These are phyloP conservation scores for Populus tomentosa DNA, from an alignment of 441 rosid genomes.

Conservation along the genomic window DNA sequence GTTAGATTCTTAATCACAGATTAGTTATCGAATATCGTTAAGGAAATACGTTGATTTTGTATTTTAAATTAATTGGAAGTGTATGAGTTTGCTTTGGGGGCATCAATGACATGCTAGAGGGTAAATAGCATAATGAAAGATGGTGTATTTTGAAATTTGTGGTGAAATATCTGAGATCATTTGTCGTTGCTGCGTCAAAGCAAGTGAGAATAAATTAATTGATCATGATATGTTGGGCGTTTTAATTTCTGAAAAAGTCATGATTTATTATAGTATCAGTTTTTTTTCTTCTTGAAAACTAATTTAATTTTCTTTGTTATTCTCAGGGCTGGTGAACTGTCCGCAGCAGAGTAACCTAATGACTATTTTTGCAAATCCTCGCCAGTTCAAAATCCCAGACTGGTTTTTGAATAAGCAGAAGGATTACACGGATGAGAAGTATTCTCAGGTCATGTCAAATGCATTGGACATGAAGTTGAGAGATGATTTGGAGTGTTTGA, in stretches of 20 bases:
- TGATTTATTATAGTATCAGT: background rate
- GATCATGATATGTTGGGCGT: background rate
- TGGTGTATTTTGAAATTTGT: background rate
- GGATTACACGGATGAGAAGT: constrained; percentile 86
- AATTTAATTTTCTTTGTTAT: background rate
- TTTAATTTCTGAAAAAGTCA: too few species aligned
- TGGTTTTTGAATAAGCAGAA: constrained; percentile 92
- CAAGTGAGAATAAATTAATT: background rate
- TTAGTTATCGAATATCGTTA: too few species aligned
- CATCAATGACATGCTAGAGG: too few species aligned
- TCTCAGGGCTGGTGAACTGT: constrained; percentile 69
- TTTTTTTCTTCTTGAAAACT: background rate
- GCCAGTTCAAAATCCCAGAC: constrained; percentile 85
- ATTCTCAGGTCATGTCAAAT: constrained; percentile 78
- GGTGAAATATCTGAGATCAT: background rate
- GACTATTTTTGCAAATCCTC: constrained; percentile 81
- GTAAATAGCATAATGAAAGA: too few species aligned
- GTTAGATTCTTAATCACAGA: too few species aligned
- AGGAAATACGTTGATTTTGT: too few species aligned
- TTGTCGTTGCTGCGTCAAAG: background rate
- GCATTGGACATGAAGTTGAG: constrained; percentile 89
- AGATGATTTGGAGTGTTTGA: constrained; percentile 83
- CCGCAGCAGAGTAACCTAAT: constrained; percentile 78
- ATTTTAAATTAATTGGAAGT: too few species aligned
- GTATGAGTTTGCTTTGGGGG: too few species aligned